Conservation (phyloP, 495 filamentous ascomycete genomes). For the Xylaria nigripes region DNA sequence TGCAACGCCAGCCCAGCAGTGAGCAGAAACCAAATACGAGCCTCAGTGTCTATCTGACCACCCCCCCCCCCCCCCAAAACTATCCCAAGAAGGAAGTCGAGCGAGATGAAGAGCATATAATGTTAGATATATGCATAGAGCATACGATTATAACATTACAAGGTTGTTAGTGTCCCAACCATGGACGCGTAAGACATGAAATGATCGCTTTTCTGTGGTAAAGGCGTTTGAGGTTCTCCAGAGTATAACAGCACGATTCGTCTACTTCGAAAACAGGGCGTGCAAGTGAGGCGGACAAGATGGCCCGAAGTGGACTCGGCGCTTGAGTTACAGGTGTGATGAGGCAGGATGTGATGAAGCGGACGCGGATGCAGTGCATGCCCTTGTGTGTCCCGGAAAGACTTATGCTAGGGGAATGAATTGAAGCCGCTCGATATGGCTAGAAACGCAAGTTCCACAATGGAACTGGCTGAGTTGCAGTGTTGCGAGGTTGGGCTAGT, state of each 20-base stretch:
- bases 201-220: background rate
- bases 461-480: slow-evolving; percentile 2
- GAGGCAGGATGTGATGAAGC: slow-evolving; percentile 12
- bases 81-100: background rate
- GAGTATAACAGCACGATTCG: slow-evolving; percentile 16
- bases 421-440: slow-evolving; percentile 5
- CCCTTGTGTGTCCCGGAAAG: slow-evolving; percentile 14
- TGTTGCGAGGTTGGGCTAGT: slow-evolving; percentile 2
- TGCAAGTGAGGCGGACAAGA: slow-evolving; percentile 29
- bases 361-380: slow-evolving; percentile 20
- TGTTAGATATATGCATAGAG: slow-evolving; percentile 4
- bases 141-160: slow-evolving; percentile 3
- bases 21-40: background rate
- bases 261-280: slow-evolving; percentile 23
- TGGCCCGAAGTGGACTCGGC: slow-evolving; percentile 23
- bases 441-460: slow-evolving; percentile 1
- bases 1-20: background rate
- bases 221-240: slow-evolving; percentile 1
- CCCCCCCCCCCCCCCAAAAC: too few relatives aligned
- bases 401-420: slow-evolving; percentile 6
- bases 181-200: background rate
- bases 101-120: background rate
- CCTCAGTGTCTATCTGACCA: background rate
- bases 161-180: slow-evolving; percentile 2
- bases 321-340: slow-evolving; percentile 16